Conservation (phyloP, 2,329 filamentous ascomycete species). For the Aspergillus intermedius region DNA sequence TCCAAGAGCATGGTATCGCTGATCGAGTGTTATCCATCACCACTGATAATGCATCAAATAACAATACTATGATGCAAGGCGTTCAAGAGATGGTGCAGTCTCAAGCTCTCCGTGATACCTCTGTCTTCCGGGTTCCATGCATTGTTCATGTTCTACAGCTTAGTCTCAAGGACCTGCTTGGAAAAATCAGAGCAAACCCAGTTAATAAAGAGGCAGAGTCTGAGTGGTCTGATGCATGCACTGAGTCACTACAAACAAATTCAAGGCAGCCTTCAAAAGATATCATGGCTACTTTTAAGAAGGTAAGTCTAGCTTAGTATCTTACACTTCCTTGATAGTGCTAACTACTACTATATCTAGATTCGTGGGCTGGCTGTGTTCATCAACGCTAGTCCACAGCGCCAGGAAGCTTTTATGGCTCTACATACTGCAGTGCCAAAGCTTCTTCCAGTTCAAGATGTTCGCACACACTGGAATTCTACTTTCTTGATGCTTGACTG, state of each 20-base stretch:
- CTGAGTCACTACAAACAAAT: neutral
- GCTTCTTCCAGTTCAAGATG: no score
- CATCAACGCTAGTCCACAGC: neutral
- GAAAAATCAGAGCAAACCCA: neutral
- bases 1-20: neutral
- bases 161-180: neutral
- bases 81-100: neutral
- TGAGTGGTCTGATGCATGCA: neutral
- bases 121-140: neutral
- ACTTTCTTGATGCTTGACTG: no score
- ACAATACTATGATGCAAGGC: neutral
- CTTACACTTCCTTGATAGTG: no score
- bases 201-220: neutral
- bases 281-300: neutral
- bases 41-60: neutral
- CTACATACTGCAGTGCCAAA: no score
- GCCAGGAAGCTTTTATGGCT: no score
- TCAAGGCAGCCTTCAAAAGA: neutral
- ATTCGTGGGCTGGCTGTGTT: neutral
- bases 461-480: no score
- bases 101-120: neutral
- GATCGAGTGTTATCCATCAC: neutral
- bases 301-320: neutral
- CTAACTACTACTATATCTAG: no score
- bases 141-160: neutral